Evolutionary conservation across 179 eudicot species (phyloP), one percentile per base, ranked within the genome.

Genomic region (Amaranthus tricolor): DNA sequence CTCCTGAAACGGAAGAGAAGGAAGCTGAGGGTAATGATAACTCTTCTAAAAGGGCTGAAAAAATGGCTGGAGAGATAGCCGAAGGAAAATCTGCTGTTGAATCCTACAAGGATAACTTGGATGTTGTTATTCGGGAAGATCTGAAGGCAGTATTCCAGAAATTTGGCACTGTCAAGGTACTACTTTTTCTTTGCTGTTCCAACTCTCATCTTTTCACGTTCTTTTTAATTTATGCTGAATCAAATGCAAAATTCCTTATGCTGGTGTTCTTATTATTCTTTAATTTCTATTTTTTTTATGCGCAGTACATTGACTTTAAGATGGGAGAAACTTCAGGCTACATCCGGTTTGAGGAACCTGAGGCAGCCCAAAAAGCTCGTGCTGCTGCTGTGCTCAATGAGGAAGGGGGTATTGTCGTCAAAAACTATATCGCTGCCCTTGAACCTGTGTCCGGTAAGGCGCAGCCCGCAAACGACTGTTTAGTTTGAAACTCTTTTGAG

Each of bases 91-190:
- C 71, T 19, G 66, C 72, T 24, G 62, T 77, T 73, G 84, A 63
- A 31, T 71, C 76, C 51, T 86, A 66, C 82, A 87, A 80, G 82
- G 87, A 88, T 79, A 78, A 89, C 76, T 84, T 81, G 78, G 83
- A 89, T 82, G 88, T 92, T 59, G 86, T 95, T 73, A 60, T 86
- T 64, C 92, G 99, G 59, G 99, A 95, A 77, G 99, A 95, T 83
- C 82, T 95, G 50, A 95, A 88, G 85, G 84, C 78, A 48, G 73
- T 88, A 53, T 91, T 95, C 77, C 78, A 77, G 65, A 95, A 86
- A 66, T 95, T 86, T 79, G 99, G 99, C 73, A 73, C 76, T 20
- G 88, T 95, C n/a, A 95, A 91, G 98, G 99, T 95, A 90, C 52
- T 72, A 1, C 43, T 69, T 3, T 7, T 68, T 31, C 21, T 43